Base-by-base conservation (phyloP, 1,284 basidiomycete species). In the Ustilago trichophora region DNA sequence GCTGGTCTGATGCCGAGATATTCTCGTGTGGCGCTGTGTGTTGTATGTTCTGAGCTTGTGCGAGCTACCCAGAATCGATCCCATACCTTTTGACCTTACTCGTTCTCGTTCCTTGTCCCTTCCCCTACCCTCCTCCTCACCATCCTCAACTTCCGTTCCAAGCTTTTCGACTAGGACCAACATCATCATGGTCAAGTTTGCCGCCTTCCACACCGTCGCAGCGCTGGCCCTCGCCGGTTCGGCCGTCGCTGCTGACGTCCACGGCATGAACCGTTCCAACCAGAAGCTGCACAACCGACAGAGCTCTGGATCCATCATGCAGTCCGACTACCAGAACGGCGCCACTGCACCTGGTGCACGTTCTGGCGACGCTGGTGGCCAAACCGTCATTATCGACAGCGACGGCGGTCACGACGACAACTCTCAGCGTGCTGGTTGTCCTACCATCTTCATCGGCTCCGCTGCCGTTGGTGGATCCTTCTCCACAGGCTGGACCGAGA, bases 401-500 rank as follows among this genome's bases (percentile, higher is more conserved):
- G 37, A 58, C 19, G 67, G 53, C n/a, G 76, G 76, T 31, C 57
- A 69, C 38, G 75, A 78, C 36, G 63, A 72, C 50, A 63, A 76
- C 48, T 72, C 66, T 24, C 75, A 75, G 48, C 50, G 64, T 26
- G 57, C 64, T 31, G 60, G 62, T 9, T 77, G 75, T 51, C 38
- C 44, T 22, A 77, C 71, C 50, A 67, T 75, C 53, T 78, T 77
- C 37, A 77, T 78, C 42, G 73, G 75, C 33, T 49, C 49, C 6
- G 75, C 76, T 12, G 71, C 32, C 16, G 76, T 78, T 22, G 63
- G 54, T 4, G 76, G 75, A 13, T 52, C 59, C 12, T 64, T 48
- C 53, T 33, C 48, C 31, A 50, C 52, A n/a, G 76, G 76, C 16
- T 78, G 76, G 76, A 54, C 56, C 26, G 56, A 64, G 16, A 65